These are phyloP conservation scores for Epichloe brachyelytri DNA, from an alignment of 2,329 filamentous ascomycete genomes.

Conservation along the genomic window DNA sequence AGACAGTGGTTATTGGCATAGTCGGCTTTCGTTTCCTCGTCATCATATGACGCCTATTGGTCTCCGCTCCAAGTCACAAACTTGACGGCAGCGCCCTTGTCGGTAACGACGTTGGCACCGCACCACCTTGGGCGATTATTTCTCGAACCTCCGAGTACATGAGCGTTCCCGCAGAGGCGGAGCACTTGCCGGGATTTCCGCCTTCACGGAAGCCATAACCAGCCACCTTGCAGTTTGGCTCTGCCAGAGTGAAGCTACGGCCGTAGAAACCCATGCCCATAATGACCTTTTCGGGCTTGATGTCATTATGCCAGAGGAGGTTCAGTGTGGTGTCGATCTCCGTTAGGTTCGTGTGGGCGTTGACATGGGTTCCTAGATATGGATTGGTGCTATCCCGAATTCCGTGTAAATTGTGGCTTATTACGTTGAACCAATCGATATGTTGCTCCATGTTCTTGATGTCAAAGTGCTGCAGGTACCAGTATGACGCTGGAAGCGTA, in stretches of 20 bases:
- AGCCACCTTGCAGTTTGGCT: slow-evolving; percentile 14
- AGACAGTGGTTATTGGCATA: slow-evolving; percentile 17
- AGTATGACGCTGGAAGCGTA: slow-evolving; percentile 6
- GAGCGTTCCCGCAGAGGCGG: slow-evolving; percentile 16
- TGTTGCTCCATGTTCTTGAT: slow-evolving; percentile 6
- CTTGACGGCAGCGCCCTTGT: slow-evolving; percentile 14
- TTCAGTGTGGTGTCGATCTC: slow-evolving; percentile 31
- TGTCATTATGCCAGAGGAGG: slow-evolving; percentile 33
- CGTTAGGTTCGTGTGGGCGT: slow-evolving; percentile 33
- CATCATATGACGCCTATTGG: slow-evolving; percentile 27
- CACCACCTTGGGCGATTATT: no score
- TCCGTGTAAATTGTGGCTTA: slow-evolving; percentile 33
- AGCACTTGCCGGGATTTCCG: slow-evolving; percentile 17
- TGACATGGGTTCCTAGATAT: slow-evolving; percentile 13
- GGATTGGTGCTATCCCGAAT: slow-evolving; percentile 23
- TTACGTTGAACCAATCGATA: slow-evolving; percentile 31
- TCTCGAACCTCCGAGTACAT: slow-evolving; percentile 18
- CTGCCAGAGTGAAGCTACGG: slow-evolving; percentile 15
- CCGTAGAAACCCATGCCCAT: slow-evolving; percentile 36
- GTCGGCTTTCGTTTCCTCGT: slow-evolving; percentile 21
- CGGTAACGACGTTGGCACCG: no score
- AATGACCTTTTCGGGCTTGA: slow-evolving; percentile 27
- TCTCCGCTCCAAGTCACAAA: slow-evolving; percentile 17
- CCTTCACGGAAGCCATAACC: slow-evolving; percentile 18
- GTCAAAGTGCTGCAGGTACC: slow-evolving; percentile 9